Evolutionary conservation across 2,329 filamentous ascomycete genomes (phyloP).

Genomic region (Xylariaceae sp.): DNA sequence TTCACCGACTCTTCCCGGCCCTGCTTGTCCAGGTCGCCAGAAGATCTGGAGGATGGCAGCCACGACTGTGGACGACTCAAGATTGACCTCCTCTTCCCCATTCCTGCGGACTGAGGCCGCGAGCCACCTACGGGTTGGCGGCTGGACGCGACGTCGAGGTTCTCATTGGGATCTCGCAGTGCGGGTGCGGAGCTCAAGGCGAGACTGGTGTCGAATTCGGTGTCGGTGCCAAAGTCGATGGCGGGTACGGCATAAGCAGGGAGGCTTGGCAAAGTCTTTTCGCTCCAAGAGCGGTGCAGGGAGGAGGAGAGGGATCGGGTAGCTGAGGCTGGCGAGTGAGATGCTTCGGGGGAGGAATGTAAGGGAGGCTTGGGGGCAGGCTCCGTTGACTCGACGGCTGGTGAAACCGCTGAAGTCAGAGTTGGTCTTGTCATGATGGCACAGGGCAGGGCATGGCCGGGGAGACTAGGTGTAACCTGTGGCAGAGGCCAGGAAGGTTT

Average conservation of each 20-base stretch:
- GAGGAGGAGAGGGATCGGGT: slow-evolving; percentile 10
- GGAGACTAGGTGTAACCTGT: not conserved
- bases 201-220: slow-evolving; percentile 47
- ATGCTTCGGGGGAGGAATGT: slow-evolving; percentile 29
- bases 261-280: slow-evolving; percentile 37
- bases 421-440: slow-evolving; percentile 43
- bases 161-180: slow-evolving; percentile 28
- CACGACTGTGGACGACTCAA: slow-evolving; percentile 52
- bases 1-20: slow-evolving; percentile 26
- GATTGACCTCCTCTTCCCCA: slow-evolving; percentile 44
- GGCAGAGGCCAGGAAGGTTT: too few species aligned
- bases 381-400: slow-evolving; percentile 38
- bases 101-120: slow-evolving; percentile 27
- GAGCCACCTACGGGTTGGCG: slow-evolving; percentile 26
- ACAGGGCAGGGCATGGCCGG: slow-evolving; percentile 3
- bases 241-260: slow-evolving; percentile 51
- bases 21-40: slow-evolving; percentile 35
- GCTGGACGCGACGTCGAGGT: slow-evolving; percentile 17
- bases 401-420: slow-evolving; percentile 38
- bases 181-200: slow-evolving; percentile 35
- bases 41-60: slow-evolving; percentile 47
- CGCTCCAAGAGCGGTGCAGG: slow-evolving; percentile 24
- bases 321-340: slow-evolving; percentile 12
- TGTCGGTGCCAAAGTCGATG: slow-evolving; percentile 49
- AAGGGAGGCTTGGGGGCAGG: slow-evolving; percentile 31